Evolutionary conservation across 768 basidiomycete species (phyloP).

Genomic region (Trametes maxima): DNA sequence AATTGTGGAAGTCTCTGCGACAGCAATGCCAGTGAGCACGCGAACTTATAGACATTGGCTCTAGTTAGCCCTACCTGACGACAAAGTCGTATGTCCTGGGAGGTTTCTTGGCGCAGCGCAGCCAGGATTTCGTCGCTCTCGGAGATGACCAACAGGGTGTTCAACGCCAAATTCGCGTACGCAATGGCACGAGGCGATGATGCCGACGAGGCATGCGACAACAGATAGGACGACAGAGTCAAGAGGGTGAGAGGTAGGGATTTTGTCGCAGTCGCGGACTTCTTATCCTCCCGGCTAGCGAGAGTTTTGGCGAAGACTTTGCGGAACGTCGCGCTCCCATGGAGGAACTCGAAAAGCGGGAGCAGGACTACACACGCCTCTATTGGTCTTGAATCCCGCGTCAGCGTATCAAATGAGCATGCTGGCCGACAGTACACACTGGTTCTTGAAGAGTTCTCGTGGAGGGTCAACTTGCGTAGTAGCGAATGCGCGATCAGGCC

Average conservation of each 20-base stretch:
- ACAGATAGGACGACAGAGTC: constrained; percentile 63
- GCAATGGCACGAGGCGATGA: constrained; percentile 58
- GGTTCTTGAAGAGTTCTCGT: constrained; percentile 57
- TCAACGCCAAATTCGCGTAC: constrained; percentile 62
- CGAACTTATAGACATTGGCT: not conserved
- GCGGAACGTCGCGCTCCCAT: constrained; percentile 51
- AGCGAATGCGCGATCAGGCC: constrained; percentile 57
- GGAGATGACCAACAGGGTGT: constrained; percentile 51
- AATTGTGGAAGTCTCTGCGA: constrained; percentile 55
- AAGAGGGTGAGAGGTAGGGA: constrained; percentile 52
- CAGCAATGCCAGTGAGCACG: not conserved
- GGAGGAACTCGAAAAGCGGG: constrained; percentile 62
- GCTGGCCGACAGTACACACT: constrained; percentile 42
- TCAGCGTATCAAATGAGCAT: not conserved
- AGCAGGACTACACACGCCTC: constrained; percentile 61
- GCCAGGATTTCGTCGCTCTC: constrained; percentile 53
- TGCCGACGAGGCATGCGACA: constrained; percentile 67
- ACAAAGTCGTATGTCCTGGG: constrained; percentile 55
- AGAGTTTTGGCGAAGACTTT: constrained; percentile 44
- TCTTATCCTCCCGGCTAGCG: constrained; percentile 25
- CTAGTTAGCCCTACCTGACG: constrained; percentile 49
- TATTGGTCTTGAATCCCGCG: constrained; percentile 48
- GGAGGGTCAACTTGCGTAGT: constrained; percentile 49
- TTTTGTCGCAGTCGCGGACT: constrained; percentile 29
- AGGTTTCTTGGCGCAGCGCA: constrained; percentile 45